phyloP scores from a whole-genome alignment of 202 grass and related monocot species.

The Bolboschoenoplectus hybrid region DNA sequence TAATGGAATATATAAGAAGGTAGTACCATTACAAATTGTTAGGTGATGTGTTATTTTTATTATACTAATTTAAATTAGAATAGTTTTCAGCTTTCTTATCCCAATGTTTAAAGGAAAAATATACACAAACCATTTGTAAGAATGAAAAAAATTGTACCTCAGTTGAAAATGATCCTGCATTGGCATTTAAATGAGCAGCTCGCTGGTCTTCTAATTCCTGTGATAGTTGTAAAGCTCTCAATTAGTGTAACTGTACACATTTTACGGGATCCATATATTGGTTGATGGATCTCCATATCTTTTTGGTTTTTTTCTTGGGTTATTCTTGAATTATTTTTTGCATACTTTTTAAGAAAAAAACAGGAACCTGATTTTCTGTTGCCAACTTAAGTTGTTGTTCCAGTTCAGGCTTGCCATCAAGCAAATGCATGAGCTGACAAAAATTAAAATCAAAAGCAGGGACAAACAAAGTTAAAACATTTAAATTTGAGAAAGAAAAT shows the following conservation, averaged over 20 bases:
- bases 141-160: conserved; percentile 51
- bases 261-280: not conserved
- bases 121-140: conserved; percentile 16
- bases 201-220: conserved; percentile 48
- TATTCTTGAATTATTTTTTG: not conserved
- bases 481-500: conserved; percentile 16
- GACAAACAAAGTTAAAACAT: not conserved
- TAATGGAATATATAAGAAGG: not conserved
- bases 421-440: conserved; percentile 55
- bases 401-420: conserved; percentile 59
- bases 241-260: conserved; percentile 32
- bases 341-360: conserved; percentile 26
- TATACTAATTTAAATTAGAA: not conserved
- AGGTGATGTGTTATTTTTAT: conserved; percentile 10
- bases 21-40: not conserved
- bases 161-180: conserved; percentile 53
- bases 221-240: conserved; percentile 23
- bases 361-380: conserved; percentile 55
- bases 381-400: conserved; percentile 49
- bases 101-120: not conserved
- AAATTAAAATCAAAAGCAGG: conserved; percentile 37
- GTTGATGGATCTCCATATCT: not conserved
- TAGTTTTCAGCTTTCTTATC: conserved; percentile 32
- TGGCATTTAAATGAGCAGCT: conserved; percentile 34
- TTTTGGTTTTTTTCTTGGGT: not conserved